These are phyloP conservation scores for Carex arenaria DNA, from an alignment of 202 grass and related monocot genomes.

Conservation along the genomic window DNA sequence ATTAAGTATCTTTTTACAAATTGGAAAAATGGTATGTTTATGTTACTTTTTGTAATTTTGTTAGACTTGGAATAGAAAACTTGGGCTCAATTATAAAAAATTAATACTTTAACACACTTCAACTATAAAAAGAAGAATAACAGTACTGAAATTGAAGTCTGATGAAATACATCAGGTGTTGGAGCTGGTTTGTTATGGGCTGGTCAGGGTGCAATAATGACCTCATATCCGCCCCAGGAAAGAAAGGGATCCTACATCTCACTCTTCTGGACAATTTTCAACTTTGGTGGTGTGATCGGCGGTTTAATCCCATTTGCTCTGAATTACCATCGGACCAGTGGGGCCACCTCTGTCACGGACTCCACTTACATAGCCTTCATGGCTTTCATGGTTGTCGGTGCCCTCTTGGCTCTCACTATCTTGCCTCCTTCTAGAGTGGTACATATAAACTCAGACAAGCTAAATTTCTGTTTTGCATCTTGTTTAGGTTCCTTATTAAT, in stretches of 20 bases:
- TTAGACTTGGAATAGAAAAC: neutral
- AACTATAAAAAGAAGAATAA: neutral
- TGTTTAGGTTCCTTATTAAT: neutral
- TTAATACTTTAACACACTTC: neutral
- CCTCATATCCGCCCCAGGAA: slow-evolving; percentile 61
- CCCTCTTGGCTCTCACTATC: slow-evolving; percentile 40
- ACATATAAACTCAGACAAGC: neutral
- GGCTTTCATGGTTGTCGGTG: slow-evolving; percentile 65
- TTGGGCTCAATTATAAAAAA: no score
- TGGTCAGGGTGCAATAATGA: slow-evolving; percentile 86
- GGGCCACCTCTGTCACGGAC: slow-evolving; percentile 47
- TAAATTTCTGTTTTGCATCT: neutral
- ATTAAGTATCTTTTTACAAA: neutral
- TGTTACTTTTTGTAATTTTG: no score
- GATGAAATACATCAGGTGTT: slow-evolving; percentile 10
- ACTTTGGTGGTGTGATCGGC: slow-evolving; percentile 85
- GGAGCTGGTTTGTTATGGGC: slow-evolving; percentile 89
- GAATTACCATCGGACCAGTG: slow-evolving; percentile 41
- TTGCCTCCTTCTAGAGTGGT: slow-evolving; percentile 50
- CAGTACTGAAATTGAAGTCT: neutral
- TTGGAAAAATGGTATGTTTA: neutral
- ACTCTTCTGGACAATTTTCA: slow-evolving; percentile 93
- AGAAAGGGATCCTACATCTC: slow-evolving; percentile 84
- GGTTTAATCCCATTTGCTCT: slow-evolving; percentile 86
- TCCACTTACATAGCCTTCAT: slow-evolving; percentile 79